phyloP scores from a whole-genome alignment of 176 grass and related monocot genomes.

The Phyllostachys edulis region DNA sequence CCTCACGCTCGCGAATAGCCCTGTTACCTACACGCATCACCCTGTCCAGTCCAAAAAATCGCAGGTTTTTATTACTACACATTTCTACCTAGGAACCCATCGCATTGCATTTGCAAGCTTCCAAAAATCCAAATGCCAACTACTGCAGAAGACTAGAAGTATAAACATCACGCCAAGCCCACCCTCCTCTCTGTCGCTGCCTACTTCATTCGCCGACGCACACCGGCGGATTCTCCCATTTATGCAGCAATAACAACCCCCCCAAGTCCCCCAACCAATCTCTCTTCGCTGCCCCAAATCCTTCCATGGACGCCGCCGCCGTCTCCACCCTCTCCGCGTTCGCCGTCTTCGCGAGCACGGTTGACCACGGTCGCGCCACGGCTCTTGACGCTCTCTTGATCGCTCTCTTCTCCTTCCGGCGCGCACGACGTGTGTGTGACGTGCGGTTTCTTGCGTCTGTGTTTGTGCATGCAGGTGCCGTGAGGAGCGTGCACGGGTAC shows the following conservation, averaged over 20 bases:
- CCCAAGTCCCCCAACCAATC: background rate
- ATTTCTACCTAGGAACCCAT: background rate
- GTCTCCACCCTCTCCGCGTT: conserved; percentile 46
- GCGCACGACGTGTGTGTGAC: conserved; percentile 8
- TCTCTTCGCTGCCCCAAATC: background rate
- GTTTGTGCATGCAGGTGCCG: conserved; percentile 22
- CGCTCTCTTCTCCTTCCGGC: background rate
- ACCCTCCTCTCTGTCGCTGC: conserved; percentile 5
- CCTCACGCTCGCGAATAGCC: too few species aligned
- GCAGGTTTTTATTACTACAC: background rate
- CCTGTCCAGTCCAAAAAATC: background rate
- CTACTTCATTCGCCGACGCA: background rate
- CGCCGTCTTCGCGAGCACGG: conserved; percentile 45
- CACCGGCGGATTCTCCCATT: background rate
- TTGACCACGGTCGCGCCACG: conserved; percentile 31
- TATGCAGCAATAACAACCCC: background rate
- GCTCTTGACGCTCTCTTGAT: background rate
- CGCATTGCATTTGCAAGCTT: background rate
- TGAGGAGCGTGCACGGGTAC: conserved; percentile 64
- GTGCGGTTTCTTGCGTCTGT: background rate
- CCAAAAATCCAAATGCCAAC: conserved; percentile 19
- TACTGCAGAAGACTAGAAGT: background rate
- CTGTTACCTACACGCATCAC: too few species aligned
- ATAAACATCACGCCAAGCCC: conserved; percentile 7
- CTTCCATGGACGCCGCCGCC: conserved; percentile 38